Base-by-base conservation (phyloP, 768 basidiomycete species). In the Auriscalpium orientale region DNA sequence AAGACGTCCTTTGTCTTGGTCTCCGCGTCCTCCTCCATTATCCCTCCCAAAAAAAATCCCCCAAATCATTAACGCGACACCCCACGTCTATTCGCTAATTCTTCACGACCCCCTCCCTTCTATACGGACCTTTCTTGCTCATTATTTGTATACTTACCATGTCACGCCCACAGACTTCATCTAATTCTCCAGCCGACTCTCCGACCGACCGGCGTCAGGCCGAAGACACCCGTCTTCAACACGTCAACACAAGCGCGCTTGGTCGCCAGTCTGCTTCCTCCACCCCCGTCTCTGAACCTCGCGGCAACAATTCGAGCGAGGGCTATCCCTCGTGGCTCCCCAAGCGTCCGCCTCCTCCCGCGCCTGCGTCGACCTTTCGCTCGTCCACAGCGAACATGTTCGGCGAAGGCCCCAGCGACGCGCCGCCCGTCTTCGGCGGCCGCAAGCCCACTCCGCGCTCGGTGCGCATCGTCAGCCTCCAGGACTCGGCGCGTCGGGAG, bases 301-400 rank as follows among this genome's bases (percentile, higher is more conserved):
- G 52, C 20, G 28, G 40, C 40, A 9, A 35, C 56, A 18, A 52
- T 8, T 60, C 58, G 8, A 58, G 51, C 16, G 87, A 88, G 61
- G 84, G 84, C 13, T 92, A 92, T 66, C 90, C 90, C 3, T 84
- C 87, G 21, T 92, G 90, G 90, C 82, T 92, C 1, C 90, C 90
- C 16, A 81, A 75, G 57, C 78, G 90, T 13, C 90, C 91, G 2
- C 83, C 83, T 15, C 87, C 82, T 1, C 90, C 90, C 0, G 81
- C 81, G 8, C 90, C 91, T 3, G 79, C 79, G 4, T 87, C 86
- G 10, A 89, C 86, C 1, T 70, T 87, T 54, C 82, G 82, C 56
- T 82, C 81, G 8, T 80, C 79, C 28, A 72, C 78, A 49, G 76
- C 74, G n/a, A 67, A 72, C 54, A 64, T 62, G 61, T 65, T 57